Base-by-base conservation (phyloP, 768 basidiomycete species). In the Mycena maculata region DNA sequence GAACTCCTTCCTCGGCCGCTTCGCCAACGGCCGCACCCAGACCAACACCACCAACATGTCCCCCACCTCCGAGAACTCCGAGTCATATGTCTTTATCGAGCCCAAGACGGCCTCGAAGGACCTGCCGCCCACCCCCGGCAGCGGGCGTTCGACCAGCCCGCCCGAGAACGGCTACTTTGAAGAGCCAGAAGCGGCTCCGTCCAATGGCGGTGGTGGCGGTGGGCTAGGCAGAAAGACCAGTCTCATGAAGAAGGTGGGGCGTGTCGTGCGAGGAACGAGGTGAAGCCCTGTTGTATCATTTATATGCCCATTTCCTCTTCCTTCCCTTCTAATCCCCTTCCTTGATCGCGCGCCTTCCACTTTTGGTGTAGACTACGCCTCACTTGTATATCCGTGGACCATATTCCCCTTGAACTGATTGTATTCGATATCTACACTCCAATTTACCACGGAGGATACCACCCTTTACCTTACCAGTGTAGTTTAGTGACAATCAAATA, bases 1-100 rank as follows among this genome's bases (percentile, higher is more conserved):
- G 71, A 89, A 90, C 74, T 94, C 92, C 9, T 90, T 93, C 77
- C 81, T 93, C 41, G 93, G 93, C 18, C 87, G 91, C n/a, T 87
- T 92, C 66, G 85, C 82, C 23, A 84, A 83, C 52, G 77, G 76
- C 60, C 78, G 77, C 56, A 57, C 67, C 73, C 66, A 42, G 71
- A 69, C 20, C 76, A 74, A 67, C 74, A 72, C 36, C 36, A 58
- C 38, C 55, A 66, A 54, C 33, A 60, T 65, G 45, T 72, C 71
- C 11, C 74, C 76, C 67, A 76, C 69, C 62, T 76, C 69, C 69
- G 82, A 81, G 68, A 84, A 74, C 33, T 70, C 81, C 31, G 91
- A 92, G 66, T 81, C 86, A 1, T 93, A 88, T 71, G 87, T 92
- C 31, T 87, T 89, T 73, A 89, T 93, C 67, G 89, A 92, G 53